These are phyloP conservation scores for Xylariaceae sp. DNA, from an alignment of 2,329 filamentous ascomycete genomes.

Conservation along the genomic window DNA sequence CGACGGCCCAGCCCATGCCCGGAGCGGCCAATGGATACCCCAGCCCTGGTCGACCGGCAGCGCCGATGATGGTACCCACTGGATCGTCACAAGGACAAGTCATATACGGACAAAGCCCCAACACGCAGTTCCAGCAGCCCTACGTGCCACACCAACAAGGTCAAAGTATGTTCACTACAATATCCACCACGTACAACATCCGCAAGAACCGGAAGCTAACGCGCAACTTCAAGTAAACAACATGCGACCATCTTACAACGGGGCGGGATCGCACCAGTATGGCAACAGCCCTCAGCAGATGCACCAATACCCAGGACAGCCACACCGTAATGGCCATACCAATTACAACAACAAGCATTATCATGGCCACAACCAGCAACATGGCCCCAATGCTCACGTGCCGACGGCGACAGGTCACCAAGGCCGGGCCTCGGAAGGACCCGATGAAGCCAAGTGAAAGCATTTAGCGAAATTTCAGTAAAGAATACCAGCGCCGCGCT, in stretches of 20 bases:
- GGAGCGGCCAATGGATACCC: conserved; percentile 68
- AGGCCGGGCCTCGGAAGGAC: conserved; percentile 35
- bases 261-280: conserved; percentile 55
- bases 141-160: conserved; percentile 67
- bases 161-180: conserved; percentile 58
- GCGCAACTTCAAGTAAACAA: conserved; percentile 48
- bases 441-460: conserved; percentile 42
- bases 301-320: conserved; percentile 56
- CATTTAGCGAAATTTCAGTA: conserved; percentile 17
- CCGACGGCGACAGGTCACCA: conserved; percentile 31
- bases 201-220: conserved; percentile 31
- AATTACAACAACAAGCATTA: conserved; percentile 47
- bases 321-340: conserved; percentile 53
- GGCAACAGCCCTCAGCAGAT: conserved; percentile 60
- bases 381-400: conserved; percentile 32
- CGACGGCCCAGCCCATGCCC: conserved; percentile 53
- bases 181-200: conserved; percentile 14
- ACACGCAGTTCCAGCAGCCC: conserved; percentile 68
- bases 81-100: conserved; percentile 87
- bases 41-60: conserved; percentile 73
- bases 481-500: conserved; percentile 28
- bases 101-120: conserved; percentile 71
- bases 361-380: conserved; percentile 40
- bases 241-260: conserved; percentile 52
- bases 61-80: conserved; percentile 92